A percentile compares a stretch with the other conserved stretches of the same genome.
Conservation (phyloP, 306 rosid species). For the Gastrolobium bilobum region DNA sequence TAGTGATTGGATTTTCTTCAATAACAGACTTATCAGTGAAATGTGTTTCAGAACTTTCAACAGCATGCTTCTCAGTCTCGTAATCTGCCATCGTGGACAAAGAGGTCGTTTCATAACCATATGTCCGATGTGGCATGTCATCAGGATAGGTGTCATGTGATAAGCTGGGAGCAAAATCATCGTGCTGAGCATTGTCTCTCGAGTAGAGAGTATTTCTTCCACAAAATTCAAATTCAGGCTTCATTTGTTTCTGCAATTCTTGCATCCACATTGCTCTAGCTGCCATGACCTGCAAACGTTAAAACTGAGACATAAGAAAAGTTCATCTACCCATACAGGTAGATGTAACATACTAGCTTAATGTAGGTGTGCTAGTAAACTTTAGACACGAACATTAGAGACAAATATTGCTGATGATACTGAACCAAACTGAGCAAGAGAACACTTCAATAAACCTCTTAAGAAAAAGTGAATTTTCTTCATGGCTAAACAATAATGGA, state of each 20-base stretch:
- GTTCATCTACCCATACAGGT: slow-evolving; percentile 28
- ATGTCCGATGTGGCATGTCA: slow-evolving; percentile 51
- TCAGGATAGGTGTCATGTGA: slow-evolving; percentile 59
- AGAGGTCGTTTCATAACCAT: slow-evolving; percentile 51
- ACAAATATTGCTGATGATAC: slow-evolving; percentile 28
- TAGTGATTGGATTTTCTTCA: slow-evolving; percentile 61
- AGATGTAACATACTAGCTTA: slow-evolving; percentile 23
- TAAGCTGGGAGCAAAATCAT: slow-evolving; percentile 56
- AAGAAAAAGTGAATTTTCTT: slow-evolving; percentile 11
- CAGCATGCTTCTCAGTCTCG: slow-evolving; percentile 62
- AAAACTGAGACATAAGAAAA: slow-evolving; percentile 39
- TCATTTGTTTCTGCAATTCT: slow-evolving; percentile 80
- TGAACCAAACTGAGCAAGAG: slow-evolving; percentile 17
- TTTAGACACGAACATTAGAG: slow-evolving; percentile 3
- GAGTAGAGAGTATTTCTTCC: slow-evolving; percentile 60
- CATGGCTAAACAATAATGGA: slow-evolving; percentile 15
- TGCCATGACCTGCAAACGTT: slow-evolving; percentile 72
- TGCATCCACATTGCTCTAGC: slow-evolving; percentile 97
- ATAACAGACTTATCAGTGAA: slow-evolving; percentile 70
- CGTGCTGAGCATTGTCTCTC: slow-evolving; percentile 58
- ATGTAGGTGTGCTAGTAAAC: slow-evolving; percentile 9
- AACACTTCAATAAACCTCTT: slow-evolving; percentile 5
- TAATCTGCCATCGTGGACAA: slow-evolving; percentile 54
- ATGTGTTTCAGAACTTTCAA: slow-evolving; percentile 63
- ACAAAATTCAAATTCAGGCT: slow-evolving; percentile 61